phyloP scores from a whole-genome alignment of 768 basidiomycete genomes.

The Lactarius evosmus region DNA sequence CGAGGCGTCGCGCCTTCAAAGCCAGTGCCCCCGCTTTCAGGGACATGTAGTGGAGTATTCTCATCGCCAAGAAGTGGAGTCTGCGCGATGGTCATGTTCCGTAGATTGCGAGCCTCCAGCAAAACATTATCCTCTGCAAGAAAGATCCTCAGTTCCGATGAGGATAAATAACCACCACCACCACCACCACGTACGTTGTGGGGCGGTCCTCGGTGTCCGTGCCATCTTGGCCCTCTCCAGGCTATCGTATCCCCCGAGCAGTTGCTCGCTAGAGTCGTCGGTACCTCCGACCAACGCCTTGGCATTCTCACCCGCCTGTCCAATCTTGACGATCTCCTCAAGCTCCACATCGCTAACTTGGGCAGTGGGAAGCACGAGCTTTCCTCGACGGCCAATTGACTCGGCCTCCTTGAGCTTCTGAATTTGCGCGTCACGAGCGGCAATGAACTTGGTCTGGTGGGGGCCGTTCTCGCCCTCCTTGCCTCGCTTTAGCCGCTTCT shows the following conservation, averaged over 20 bases:
- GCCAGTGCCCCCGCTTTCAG: conserved; percentile 77
- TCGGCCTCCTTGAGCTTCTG: conserved; percentile 97
- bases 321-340: conserved; percentile 98
- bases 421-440: conserved; percentile 97
- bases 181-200: conserved; percentile 57
- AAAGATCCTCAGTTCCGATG: conserved; percentile 15
- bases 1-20: conserved; percentile 96
- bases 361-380: conserved; percentile 78
- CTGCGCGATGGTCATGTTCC: conserved; percentile 89
- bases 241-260: conserved; percentile 91
- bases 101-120: conserved; percentile 91
- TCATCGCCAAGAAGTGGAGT: conserved; percentile 96
- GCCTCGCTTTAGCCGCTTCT: conserved; percentile 79
- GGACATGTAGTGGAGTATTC: conserved; percentile 87
- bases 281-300: conserved; percentile 80
- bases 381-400: conserved; percentile 83
- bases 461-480: conserved; percentile 60
- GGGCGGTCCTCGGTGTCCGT: conserved; percentile 90
- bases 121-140: conserved; percentile 90
- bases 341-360: conserved; percentile 94
- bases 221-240: conserved; percentile 87
- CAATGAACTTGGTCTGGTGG: conserved; percentile 90
- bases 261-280: conserved; percentile 76
- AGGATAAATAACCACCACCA: conserved; percentile 9
- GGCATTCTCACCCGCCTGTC: conserved; percentile 85